Evolutionary conservation across 345 rosid genomes (phyloP), one percentile per base, ranked within the genome.

Genomic region (Litchi chinensis): DNA sequence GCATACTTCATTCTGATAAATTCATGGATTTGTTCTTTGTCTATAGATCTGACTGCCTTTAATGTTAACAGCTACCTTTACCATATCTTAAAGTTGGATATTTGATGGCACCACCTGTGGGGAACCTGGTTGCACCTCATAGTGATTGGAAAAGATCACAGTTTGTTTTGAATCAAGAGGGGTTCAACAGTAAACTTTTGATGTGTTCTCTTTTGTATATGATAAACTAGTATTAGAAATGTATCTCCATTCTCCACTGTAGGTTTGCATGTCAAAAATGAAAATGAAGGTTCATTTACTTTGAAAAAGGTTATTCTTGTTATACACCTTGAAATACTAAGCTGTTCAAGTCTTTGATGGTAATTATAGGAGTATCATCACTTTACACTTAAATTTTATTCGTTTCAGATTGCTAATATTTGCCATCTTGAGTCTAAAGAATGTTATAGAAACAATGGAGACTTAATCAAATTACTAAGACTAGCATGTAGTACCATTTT

Each of bases 51-150:
- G 72, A 79, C 71, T 70, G 44, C 50, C 59, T 57, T 65, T 43
- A 67, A 57, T 76, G 65, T 86, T 82, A 79, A 65, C 93, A 95
- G 98, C 88, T 95, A 79, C 97, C 97, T 54, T 84, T 95, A 50
- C 98, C 98, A 7, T 89, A 88, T 84, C 90, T 95, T 60, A 95
- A 93, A 88, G 87, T 87, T 71, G 98, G 97, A 78, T 93, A 93
- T 86, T 82, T 95, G 60, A 89, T 82, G 46, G 97, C 95, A 81
- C 91, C 97, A 63, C 98, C 97, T 0, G 93, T 83, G 28, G 98
- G 95, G 7, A 83, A 86, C 74, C 77, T 79, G 7, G 85, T 93
- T 41, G 96, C 98, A n/a, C 96, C 98, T 70, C 98, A 95, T 80
- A 80, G 86, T 86, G 98, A 95, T 77, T 95, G 98, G 98, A 93